Percentiles rank a stretch among this genome's conserved stretches.
phyloP scores from a whole-genome alignment of 2,329 filamentous ascomycete species.

The Raffaelea ambrosiae region DNA sequence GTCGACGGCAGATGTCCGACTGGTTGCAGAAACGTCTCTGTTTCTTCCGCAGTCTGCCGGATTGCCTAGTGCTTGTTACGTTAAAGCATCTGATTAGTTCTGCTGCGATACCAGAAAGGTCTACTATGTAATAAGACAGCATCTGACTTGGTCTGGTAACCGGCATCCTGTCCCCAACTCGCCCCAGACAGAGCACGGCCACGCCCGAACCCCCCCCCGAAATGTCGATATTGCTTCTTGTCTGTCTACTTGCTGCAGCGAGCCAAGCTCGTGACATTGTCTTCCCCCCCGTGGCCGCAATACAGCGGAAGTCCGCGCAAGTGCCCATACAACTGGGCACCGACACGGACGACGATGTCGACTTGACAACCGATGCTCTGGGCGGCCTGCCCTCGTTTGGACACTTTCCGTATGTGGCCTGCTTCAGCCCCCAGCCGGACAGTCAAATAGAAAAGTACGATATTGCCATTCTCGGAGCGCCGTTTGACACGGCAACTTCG shows the following conservation, averaged over 20 bases:
- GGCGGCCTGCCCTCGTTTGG: constrained; percentile 56
- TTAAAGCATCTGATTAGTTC: too few relatives aligned
- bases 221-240: background rate
- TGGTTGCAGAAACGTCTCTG: too few relatives aligned
- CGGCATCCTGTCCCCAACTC: too few relatives aligned
- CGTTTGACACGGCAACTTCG: constrained; percentile 34
- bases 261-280: constrained; percentile 10
- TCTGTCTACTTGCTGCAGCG: constrained; percentile 2
- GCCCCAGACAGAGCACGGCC: too few relatives aligned
- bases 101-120: too few relatives aligned
- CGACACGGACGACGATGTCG: constrained; percentile 20
- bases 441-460: constrained; percentile 46
- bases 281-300: constrained; percentile 10
- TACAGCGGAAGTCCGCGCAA: background rate
- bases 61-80: too few relatives aligned
- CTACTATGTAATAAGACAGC: too few relatives aligned
- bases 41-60: too few relatives aligned
- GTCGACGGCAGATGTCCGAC: too few relatives aligned
- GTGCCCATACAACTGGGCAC: background rate
- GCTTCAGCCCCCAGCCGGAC: constrained; percentile 31
- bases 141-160: too few relatives aligned
- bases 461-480: constrained; percentile 45
- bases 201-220: too few relatives aligned
- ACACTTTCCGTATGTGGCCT: constrained; percentile 52
- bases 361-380: constrained; percentile 32